Base-by-base conservation (phyloP, 495 filamentous ascomycete species). In the Parachaetomium inaequale region DNA sequence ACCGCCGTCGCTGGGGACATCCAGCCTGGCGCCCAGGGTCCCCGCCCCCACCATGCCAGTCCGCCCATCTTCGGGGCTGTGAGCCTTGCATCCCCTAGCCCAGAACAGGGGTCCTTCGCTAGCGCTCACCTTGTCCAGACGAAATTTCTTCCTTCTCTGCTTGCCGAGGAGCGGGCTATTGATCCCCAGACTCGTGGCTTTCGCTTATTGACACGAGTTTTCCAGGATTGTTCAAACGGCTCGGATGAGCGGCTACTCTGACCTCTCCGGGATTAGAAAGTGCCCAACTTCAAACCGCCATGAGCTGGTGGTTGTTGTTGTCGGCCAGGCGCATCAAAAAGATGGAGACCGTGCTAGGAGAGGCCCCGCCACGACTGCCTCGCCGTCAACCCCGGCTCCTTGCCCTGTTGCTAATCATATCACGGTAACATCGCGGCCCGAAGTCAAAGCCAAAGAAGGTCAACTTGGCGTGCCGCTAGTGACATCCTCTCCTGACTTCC, bases 51-150 rank as follows among this genome's bases (percentile, higher is more conserved):
- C 51, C 51, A 17, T 14, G 17, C 19, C 12, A 23, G 21, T 32
- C 28, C 29, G 17, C 28, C 28, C 19, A 51, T 31, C 25, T 29
- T 29, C 49, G 51, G 51, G 51, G 51, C 25, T 2, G n/a, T 36
- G 14, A 32, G 31, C 7, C 31, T 25, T 38, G 51, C 51, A 54
- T 54, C 19, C 51, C 51, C 49, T 54, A 3, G 11, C 8, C 31
- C 51, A 23, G 51, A 6, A 36, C 51, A 54, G 31, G 32, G 32
- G 11, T 26, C 42, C 12, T 15, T 17, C 34, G 3, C 31, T 55
- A 55, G 34, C 34, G 32, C 52, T 55, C 34, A 42, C 52, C 23
- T 42, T 42, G 49, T 52, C 52, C 26, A 15, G 50, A 53, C 29
- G 12, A 31, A 7, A 36, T 21, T 25, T 25, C 47, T 50, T 19